Conservation (phyloP, 148 eudicot genomes). For the Arbutus unedo region DNA sequence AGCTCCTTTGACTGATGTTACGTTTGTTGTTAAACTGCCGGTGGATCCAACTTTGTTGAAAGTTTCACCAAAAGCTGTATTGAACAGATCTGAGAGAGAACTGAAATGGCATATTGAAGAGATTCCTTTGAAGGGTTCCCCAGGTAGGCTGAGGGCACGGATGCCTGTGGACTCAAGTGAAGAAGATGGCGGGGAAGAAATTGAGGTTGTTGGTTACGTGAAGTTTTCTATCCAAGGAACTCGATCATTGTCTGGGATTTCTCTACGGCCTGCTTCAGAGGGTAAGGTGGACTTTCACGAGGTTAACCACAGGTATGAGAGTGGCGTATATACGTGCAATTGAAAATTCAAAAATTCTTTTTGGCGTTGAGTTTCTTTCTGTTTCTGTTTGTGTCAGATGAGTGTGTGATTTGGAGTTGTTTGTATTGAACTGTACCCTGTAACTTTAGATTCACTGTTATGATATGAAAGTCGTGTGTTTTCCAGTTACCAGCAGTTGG, state of each 20-base stretch:
- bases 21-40: conserved; percentile 71
- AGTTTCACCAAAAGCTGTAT: conserved; percentile 86
- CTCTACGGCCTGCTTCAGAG: conserved; percentile 78
- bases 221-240: conserved; percentile 63
- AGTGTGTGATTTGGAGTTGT: conserved; percentile 32
- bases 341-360: conserved; percentile 28
- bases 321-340: conserved; percentile 73
- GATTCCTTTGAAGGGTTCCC: conserved; percentile 73
- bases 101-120: conserved; percentile 86
- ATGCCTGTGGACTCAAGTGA: conserved; percentile 78
- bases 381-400: conserved; percentile 19
- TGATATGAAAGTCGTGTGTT: neutral
- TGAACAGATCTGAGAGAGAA: conserved; percentile 84
- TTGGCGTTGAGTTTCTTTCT: conserved; percentile 21
- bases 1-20: conserved; percentile 66
- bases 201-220: conserved; percentile 72
- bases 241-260: conserved; percentile 73
- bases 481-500: neutral
- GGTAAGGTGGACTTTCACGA: conserved; percentile 72
- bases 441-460: conserved; percentile 13
- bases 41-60: conserved; percentile 78
- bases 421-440: conserved; percentile 26
- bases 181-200: conserved; percentile 71
- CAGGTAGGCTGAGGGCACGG: conserved; percentile 78
- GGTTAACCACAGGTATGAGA: conserved; percentile 72